Evolutionary conservation across 2,329 filamentous ascomycete species (phyloP), one percentile per base, ranked within the genome.

Genomic region (Epichloe coenophiala): DNA sequence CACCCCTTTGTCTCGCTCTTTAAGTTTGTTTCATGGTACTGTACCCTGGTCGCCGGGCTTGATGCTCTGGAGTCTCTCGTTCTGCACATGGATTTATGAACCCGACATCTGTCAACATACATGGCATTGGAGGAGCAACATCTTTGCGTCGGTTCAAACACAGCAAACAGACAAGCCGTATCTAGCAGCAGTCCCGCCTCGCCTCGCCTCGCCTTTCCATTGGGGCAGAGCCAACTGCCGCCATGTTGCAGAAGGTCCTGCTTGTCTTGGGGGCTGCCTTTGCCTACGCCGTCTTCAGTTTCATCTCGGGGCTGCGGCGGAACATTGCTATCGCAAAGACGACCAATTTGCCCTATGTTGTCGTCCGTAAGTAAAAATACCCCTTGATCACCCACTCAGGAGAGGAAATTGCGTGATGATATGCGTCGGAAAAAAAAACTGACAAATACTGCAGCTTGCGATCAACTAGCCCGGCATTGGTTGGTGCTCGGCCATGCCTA

Each of bases 311-410:
- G n/a, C 57, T 77, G 45, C 61, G 58, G 40, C 60, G 57, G 48
- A 77, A 78, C 53, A 71, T 80, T 47, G 65, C 63, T 8, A 67
- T 68, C 35, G 77, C 77, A 3, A 75, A 72, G 63, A 66, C 65
- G 51, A 71, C 70, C 15, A 75, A 75, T 5, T 57, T 81, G 49
- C 71, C 71, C 6, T 81, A 80, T 57, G 62, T 76, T 27, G 57
- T 81, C 43, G 60, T 71, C 27, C 77, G 78, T 81, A 64, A 58
- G 75, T 74, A 1, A 12, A 12, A 19, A 12, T 33, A 33, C n/a
- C 11, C n/a, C 9, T 8, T 13, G 6, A 35, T 45, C 19, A 11
- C 27, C 27, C 27, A 31, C 27, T 31, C 3, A 1, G 9, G 27
- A 9, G 27, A 31, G 27, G 27, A 8, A 31, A 9, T 27, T 27